Evolutionary conservation across 768 basidiomycete genomes (phyloP), one percentile per base, ranked within the genome.

Genomic region (Tulasnella calospora): DNA sequence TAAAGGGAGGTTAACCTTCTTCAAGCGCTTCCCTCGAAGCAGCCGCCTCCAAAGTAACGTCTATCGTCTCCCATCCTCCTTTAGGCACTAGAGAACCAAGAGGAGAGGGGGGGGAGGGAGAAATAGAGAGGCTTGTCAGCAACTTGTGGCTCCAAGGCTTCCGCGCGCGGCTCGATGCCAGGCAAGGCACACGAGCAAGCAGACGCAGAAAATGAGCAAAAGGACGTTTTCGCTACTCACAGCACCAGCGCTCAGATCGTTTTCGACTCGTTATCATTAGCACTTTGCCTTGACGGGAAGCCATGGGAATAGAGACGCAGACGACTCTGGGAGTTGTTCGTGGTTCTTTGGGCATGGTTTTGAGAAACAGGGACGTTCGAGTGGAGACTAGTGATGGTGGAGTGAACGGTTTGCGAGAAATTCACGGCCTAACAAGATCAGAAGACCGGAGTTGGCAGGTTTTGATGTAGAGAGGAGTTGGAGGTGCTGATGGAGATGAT

Each of bases 21-120:
- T 95, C 94, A 85, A 92, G 88, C 86, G 94, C 94, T 90, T 95
- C 94, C 85, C 94, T 89, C 83, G 90, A 92, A 86, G 94, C 94
- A 84, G 94, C 94, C 86, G 90, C 91, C 88, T 94, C 93, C 82
- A 95, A 86, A 85, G 87, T 88, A 82, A 88, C 90, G 88, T 95
- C 94, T 78, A 91, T 88, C 81, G 90, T 86, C 85, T 95, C 94
- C 91, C 91, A 95, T 83, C 94, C 94, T 84, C 94, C 94, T 87
- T 95, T 95, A n/a, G 94, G 94, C 82, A 95, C 94, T 95, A 83
- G 74, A 71, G 35, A 70, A 76, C 80, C 38, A 57, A 27, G 51
- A 30, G 78, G 40, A 69, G 40, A 46, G 17, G 19, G 30, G 33
- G 27, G 15, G 55, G 23, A 23, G 41, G 19, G 47, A 47, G 47